A percentile compares a stretch with the other conserved stretches of the same genome.
Conservation (phyloP, 1,139 yeast genomes). For the Geotrichum restrictum region DNA sequence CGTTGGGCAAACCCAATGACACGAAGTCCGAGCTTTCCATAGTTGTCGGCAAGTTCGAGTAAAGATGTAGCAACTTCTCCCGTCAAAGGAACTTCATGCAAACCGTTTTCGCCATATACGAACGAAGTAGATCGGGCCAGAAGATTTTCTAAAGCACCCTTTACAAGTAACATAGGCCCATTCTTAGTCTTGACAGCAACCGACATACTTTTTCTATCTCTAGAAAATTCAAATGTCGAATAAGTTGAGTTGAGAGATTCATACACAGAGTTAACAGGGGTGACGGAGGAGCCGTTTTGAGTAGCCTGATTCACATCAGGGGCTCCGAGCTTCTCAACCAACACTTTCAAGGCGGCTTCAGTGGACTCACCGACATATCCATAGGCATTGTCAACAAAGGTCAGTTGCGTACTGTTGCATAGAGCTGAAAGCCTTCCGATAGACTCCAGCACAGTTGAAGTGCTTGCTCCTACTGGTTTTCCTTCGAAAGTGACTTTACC, state of each 20-base stretch:
- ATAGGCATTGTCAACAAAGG: slow-evolving; percentile 25
- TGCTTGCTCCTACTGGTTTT: slow-evolving; percentile 30
- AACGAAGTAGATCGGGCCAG: slow-evolving; percentile 43
- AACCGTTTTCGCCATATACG: slow-evolving; percentile 34
- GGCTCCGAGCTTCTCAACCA: slow-evolving; percentile 33
- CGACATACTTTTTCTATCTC: slow-evolving; percentile 51
- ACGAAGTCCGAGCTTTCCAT: slow-evolving; percentile 45
- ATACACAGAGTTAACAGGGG: slow-evolving; percentile 23
- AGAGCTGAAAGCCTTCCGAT: slow-evolving; percentile 35
- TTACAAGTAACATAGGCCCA: slow-evolving; percentile 40
- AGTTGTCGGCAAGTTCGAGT: slow-evolving; percentile 40
- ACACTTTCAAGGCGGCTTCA: slow-evolving; percentile 37
- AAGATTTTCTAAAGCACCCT: slow-evolving; percentile 54
- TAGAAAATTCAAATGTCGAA: slow-evolving; percentile 39
- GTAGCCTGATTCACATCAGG: not conserved
- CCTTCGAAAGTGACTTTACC: slow-evolving; percentile 41
- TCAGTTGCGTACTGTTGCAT: slow-evolving; percentile 40
- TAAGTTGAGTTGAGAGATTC: slow-evolving; percentile 16
- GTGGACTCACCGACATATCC: slow-evolving; percentile 42
- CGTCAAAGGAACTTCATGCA: slow-evolving; percentile 31
- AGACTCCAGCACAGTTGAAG: slow-evolving; percentile 30
- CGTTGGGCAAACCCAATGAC: slow-evolving; percentile 47
- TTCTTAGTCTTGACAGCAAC: slow-evolving; percentile 39
- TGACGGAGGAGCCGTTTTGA: slow-evolving; percentile 11
- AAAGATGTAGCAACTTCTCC: slow-evolving; percentile 31